phyloP scores from a whole-genome alignment of 441 rosid genomes.

The Mallotus repandus region DNA sequence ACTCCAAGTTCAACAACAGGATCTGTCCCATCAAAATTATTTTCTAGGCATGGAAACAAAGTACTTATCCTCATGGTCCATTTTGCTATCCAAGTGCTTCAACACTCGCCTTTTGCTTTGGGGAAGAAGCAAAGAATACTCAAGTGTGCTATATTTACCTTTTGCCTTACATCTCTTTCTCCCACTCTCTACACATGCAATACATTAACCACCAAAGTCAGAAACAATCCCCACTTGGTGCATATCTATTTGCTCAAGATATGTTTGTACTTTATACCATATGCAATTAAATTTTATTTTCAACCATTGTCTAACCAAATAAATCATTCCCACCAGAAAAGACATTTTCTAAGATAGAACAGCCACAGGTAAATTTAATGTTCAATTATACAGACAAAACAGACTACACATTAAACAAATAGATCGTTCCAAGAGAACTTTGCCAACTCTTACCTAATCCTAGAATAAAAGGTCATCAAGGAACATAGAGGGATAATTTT shows the following conservation, averaged over 20 bases:
- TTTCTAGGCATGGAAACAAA: conserved; percentile 31
- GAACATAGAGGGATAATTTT: not conserved
- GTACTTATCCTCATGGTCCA: conserved; percentile 32
- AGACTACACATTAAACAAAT: not conserved
- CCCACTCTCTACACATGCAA: conserved; percentile 17
- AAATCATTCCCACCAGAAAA: not conserved
- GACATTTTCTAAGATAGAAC: not conserved
- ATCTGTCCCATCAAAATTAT: conserved; percentile 21
- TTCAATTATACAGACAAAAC: not conserved
- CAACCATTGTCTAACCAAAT: not conserved
- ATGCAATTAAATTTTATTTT: not conserved
- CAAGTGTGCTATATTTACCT: not conserved
- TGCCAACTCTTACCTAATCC: conserved; percentile 28
- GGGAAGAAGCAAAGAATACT: not conserved
- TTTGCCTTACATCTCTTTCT: not conserved
- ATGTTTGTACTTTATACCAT: conserved; percentile 5
- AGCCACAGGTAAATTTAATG: not conserved
- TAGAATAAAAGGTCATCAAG: not conserved
- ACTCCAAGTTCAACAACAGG: conserved; percentile 4
- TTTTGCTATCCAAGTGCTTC: conserved; percentile 22
- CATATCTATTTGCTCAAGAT: conserved; percentile 13
- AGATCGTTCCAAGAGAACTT: conserved; percentile 9
- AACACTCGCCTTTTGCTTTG: conserved; percentile 18
- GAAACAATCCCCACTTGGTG: conserved; percentile 10
- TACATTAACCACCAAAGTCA: not conserved